Conservation (phyloP, 371 early-diverging fungal genomes). For the Lichtheimia hyalospora region DNA sequence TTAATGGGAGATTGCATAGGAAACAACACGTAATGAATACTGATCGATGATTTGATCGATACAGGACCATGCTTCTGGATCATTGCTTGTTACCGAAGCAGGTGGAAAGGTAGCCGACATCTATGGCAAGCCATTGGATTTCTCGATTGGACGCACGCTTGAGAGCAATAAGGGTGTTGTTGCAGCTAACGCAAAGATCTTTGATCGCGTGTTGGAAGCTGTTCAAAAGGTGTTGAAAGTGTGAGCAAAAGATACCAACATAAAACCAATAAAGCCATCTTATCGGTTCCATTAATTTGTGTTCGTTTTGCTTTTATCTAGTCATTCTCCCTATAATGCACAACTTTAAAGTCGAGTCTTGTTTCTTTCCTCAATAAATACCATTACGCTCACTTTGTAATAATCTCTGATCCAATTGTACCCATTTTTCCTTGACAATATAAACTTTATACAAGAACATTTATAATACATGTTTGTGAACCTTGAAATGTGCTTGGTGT, state of each 20-base stretch:
- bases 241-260: slow-evolving; percentile 10
- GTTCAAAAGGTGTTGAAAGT: slow-evolving; percentile 59
- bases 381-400: too few relatives aligned
- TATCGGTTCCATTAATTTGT: too few relatives aligned
- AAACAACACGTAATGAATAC: neutral
- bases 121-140: slow-evolving; percentile 83
- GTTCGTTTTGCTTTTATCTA: too few relatives aligned
- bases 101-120: slow-evolving; percentile 92
- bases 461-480: too few relatives aligned
- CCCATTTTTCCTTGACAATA: too few relatives aligned
- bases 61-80: slow-evolving; percentile 94
- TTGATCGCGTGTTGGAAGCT: slow-evolving; percentile 64
- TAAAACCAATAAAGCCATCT: too few relatives aligned
- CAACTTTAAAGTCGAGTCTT: too few relatives aligned
- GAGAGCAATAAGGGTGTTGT: slow-evolving; percentile 86
- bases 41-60: neutral
- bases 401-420: too few relatives aligned
- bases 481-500: too few relatives aligned
- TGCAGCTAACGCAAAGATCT: slow-evolving; percentile 72
- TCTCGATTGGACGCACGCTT: slow-evolving; percentile 84
- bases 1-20: neutral
- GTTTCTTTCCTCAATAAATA: too few relatives aligned
- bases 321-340: too few relatives aligned
- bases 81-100: slow-evolving; percentile 89
- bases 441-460: too few relatives aligned